These are phyloP conservation scores for Begonia loranthoides DNA, from an alignment of 306 rosid genomes.

Conservation along the genomic window DNA sequence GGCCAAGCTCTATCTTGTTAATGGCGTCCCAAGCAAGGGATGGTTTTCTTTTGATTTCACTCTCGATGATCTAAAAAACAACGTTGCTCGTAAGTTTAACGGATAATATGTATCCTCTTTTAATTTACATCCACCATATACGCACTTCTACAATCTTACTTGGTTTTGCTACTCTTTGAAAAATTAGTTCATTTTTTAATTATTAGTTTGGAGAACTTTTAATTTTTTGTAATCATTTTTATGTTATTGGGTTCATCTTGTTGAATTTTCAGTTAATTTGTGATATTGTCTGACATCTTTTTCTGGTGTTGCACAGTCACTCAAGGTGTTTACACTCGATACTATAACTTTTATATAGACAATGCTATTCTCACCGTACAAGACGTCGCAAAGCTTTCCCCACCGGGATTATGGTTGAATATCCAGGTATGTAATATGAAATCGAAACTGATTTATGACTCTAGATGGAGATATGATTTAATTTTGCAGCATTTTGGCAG, in stretches of 20 bases:
- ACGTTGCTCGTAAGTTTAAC: conserved; percentile 31
- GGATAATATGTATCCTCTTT: neutral
- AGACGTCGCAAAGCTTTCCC: conserved; percentile 16
- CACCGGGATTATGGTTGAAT: conserved; percentile 61
- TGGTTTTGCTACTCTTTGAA: too few species aligned
- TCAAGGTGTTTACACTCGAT: conserved; percentile 54
- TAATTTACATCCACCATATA: too few species aligned
- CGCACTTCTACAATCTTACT: too few species aligned
- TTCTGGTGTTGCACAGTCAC: conserved; percentile 35
- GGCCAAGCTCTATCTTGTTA: conserved; percentile 17
- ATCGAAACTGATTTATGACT: neutral
- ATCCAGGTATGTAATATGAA: conserved; percentile 42
- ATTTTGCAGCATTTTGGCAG: neutral
- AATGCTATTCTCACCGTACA: conserved; percentile 23
- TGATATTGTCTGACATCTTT: neutral
- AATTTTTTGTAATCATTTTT: neutral
- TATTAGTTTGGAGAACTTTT: too few species aligned
- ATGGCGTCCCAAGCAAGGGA: conserved; percentile 33
- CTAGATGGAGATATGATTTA: too few species aligned
- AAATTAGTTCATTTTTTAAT: too few species aligned
- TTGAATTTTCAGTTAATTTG: neutral
- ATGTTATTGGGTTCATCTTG: neutral
- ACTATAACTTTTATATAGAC: conserved; percentile 24
- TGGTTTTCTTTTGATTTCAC: conserved; percentile 49
- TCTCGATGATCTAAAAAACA: conserved; percentile 21